Conservation (phyloP, 225 moss, liverwort and hornwort species). For the Pleurozium schreberi region DNA sequence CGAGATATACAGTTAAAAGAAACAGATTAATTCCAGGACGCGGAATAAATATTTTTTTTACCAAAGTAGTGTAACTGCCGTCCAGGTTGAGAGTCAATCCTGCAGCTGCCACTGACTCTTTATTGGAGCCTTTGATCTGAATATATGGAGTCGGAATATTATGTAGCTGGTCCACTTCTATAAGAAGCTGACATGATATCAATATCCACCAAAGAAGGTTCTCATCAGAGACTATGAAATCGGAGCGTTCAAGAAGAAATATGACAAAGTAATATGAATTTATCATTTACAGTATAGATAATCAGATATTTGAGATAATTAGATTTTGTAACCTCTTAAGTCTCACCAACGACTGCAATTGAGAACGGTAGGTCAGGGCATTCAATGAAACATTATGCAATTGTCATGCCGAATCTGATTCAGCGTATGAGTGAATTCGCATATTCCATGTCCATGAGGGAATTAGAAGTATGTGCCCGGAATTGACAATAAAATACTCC, state of each 20-base stretch:
- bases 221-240: not conserved
- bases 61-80: constrained; percentile 74
- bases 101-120: constrained; percentile 72
- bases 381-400: not conserved
- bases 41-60: not conserved
- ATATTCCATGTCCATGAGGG: not conserved
- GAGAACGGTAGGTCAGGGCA: not conserved
- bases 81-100: constrained; percentile 57
- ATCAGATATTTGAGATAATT: not conserved
- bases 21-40: not conserved
- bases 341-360: not conserved
- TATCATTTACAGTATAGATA: not conserved
- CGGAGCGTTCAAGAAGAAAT: not conserved
- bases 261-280: not conserved
- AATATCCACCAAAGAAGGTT: constrained; percentile 2
- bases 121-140: constrained; percentile 79
- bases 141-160: constrained; percentile 67
- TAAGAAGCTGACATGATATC: constrained; percentile 44
- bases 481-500: not conserved
- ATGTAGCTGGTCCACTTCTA: constrained; percentile 75
- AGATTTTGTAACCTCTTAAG: not conserved
- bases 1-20: not conserved
- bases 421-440: not conserved
- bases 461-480: not conserved
- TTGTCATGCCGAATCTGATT: not conserved